Evolutionary conservation across 257 asterid species (phyloP).

Genomic region (Jacaranda copaia): DNA sequence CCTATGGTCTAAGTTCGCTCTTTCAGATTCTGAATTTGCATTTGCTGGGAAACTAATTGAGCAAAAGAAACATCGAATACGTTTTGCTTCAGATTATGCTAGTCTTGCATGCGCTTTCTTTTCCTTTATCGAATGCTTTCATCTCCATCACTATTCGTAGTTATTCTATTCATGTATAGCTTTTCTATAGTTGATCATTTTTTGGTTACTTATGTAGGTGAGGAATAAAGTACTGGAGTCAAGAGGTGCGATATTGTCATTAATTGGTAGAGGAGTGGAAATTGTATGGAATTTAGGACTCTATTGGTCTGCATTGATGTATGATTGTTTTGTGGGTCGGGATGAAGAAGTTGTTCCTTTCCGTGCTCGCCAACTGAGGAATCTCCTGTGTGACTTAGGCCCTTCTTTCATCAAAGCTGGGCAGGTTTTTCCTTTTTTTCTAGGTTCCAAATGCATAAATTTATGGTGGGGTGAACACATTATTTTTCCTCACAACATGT

Average conservation of each 20-base stretch:
- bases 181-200: conserved; percentile 16
- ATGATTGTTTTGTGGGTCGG: conserved; percentile 87
- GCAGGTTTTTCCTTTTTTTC: conserved; percentile 64
- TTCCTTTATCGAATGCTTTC: conserved; percentile 20
- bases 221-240: conserved; percentile 90
- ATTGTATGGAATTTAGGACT: conserved; percentile 96
- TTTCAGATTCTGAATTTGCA: background rate
- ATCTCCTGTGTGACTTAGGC: conserved; percentile 92
- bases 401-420: conserved; percentile 99
- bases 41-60: background rate
- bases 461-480: background rate
- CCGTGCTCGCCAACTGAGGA: conserved; percentile 96
- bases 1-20: no score
- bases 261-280: conserved; percentile 90
- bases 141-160: background rate
- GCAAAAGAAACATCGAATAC: background rate
- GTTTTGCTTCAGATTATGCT: background rate
- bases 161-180: conserved; percentile 12
- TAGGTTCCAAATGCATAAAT: conserved; percentile 12
- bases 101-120: background rate
- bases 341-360: conserved; percentile 99
- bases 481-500: conserved; percentile 10
- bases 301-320: conserved; percentile 84
- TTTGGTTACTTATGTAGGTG: conserved; percentile 59
- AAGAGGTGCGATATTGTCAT: conserved; percentile 81